These are phyloP conservation scores for Euryodendron excelsum DNA, from an alignment of 148 eudicot genomes.

Conservation along the genomic window DNA sequence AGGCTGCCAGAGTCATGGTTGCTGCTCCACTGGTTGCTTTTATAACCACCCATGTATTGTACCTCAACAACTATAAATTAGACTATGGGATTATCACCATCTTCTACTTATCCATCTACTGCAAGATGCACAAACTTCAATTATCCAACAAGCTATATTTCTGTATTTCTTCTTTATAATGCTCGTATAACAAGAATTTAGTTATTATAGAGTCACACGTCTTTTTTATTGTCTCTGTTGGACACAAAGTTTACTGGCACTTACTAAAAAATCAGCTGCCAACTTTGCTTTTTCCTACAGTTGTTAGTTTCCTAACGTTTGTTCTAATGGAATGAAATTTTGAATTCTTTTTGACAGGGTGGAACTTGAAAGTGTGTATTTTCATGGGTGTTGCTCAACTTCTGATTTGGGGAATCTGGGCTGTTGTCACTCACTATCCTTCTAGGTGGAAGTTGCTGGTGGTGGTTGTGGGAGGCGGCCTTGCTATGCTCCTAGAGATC, in stretches of 20 bases:
- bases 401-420: constrained; percentile 81
- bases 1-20: constrained; percentile 76
- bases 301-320: neutral
- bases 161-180: no score
- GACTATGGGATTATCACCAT: constrained; percentile 67
- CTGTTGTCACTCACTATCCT: constrained; percentile 63
- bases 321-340: neutral
- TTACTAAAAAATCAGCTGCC: no score
- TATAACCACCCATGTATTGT: constrained; percentile 71
- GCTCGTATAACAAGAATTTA: no score
- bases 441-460: constrained; percentile 81
- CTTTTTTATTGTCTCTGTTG: neutral
- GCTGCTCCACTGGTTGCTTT: constrained; percentile 74
- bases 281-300: no score
- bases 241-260: no score
- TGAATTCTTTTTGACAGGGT: constrained; percentile 43
- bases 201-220: no score
- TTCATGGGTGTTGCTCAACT: constrained; percentile 70
- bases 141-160: no score
- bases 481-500: constrained; percentile 78
- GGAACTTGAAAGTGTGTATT: constrained; percentile 92
- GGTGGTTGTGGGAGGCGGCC: constrained; percentile 66
- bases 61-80: constrained; percentile 61
- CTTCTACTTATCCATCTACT: constrained; percentile 19
- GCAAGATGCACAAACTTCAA: no score